Base-by-base conservation (phyloP, 257 asterid species). In the Dorcoceras hygrometricum region DNA sequence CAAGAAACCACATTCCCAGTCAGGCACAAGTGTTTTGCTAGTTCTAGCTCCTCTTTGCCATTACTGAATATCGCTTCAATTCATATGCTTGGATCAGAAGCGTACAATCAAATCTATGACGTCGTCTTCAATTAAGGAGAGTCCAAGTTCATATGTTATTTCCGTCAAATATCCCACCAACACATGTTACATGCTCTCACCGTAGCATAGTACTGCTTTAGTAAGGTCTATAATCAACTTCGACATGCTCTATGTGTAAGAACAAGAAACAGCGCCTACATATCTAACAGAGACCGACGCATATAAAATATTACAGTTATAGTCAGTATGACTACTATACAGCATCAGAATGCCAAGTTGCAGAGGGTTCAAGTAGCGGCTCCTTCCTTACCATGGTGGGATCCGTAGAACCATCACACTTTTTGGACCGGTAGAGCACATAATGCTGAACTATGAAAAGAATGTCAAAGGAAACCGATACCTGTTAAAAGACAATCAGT, bases 371-470 rank as follows among this genome's bases (percentile, higher is more conserved):
- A 59, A 87, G 76, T 9, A 87, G 79, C 24, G 90, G 85, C 71
- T 82, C 84, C 80, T 76, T 73, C 80, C 78, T 84, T 81, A 79
- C 94, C 84, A 24, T 78, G 43, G 71, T 79, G 25, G 76, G 72
- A 4, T 70, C 59, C 4, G 86, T 62, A 39, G 81, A 28, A 56
- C 1, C 29, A 26, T 27, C 4, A 6, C 18, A 68, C 7, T 62
- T 78, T 68, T 66, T 83, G 50, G 85, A 29, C 22, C 79, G 84
- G 75, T 92, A 92, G 12, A 92, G 81, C 68, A 89, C 73, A 20
- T 81, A 89, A 76, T 89, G 97, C 83, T 92, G 98, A 74, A 92
- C 59, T 48, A 92, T 92, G 82, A 92, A 89, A 54, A 92, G 87
- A 67, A 92, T 65, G 79, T 92, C 95, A 64, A 92, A 89, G 75